phyloP scores from a whole-genome alignment of 225 moss, liverwort and hornwort species.

The Bryum argenteum region DNA sequence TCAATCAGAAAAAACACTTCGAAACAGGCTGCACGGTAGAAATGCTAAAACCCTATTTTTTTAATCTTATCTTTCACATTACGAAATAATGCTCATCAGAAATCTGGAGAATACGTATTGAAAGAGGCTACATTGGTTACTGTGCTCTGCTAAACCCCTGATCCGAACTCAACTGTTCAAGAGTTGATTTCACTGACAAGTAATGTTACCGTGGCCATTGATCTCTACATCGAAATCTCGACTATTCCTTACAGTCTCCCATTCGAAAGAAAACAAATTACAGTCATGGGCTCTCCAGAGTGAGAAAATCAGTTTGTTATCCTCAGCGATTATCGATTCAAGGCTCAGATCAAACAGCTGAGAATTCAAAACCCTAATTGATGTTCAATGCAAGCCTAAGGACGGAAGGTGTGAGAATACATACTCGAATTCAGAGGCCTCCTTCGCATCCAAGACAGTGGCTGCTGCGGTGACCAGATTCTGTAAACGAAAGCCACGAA shows the following conservation, averaged over 20 bases:
- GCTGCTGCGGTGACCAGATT: conserved; percentile 50
- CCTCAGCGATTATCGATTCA: background rate
- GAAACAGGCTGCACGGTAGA: too few species aligned
- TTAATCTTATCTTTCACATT: too few species aligned
- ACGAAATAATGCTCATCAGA: too few species aligned
- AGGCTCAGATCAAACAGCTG: background rate
- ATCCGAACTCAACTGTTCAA: background rate
- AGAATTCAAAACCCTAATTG: background rate
- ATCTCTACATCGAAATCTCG: too few species aligned
- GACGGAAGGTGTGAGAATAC: conserved; percentile 13
- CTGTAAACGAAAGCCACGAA: background rate
- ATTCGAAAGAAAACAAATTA: too few species aligned
- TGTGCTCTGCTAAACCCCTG: background rate
- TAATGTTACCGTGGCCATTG: too few species aligned
- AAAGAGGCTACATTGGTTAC: background rate
- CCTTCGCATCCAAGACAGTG: conserved; percentile 79
- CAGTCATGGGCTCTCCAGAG: too few species aligned
- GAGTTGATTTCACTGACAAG: background rate
- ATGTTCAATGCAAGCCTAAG: too few species aligned
- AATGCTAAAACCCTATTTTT: too few species aligned
- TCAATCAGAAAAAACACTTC: too few species aligned
- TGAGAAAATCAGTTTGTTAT: too few species aligned
- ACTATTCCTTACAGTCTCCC: too few species aligned
- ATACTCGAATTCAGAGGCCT: conserved; percentile 64
- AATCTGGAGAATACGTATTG: background rate